These are phyloP conservation scores for Alternaria ventricosa DNA, from an alignment of 2,329 filamentous ascomycete species.

Conservation along the genomic window DNA sequence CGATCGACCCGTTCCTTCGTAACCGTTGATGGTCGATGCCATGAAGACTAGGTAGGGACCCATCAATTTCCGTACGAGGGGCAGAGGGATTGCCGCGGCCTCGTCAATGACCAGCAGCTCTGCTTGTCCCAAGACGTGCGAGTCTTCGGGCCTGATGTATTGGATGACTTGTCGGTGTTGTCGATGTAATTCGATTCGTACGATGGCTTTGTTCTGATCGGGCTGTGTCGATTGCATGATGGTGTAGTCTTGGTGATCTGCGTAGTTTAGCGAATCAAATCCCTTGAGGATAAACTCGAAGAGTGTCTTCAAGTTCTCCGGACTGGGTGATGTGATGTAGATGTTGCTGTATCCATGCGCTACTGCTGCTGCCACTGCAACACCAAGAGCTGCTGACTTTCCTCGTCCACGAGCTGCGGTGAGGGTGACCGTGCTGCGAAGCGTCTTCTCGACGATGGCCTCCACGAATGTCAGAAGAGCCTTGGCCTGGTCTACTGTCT, in stretches of 20 bases:
- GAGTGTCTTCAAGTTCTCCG: slow-evolving; percentile 97
- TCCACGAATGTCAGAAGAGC: slow-evolving; percentile 96
- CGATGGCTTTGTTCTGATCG: slow-evolving; percentile 98
- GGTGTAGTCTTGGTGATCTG: slow-evolving; percentile 95
- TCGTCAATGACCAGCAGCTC: slow-evolving; percentile 97
- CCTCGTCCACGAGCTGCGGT: slow-evolving; percentile 94
- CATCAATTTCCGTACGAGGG: slow-evolving; percentile 90
- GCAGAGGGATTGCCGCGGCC: slow-evolving; percentile 92
- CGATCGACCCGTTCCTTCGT: slow-evolving; percentile 94
- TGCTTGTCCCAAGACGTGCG: slow-evolving; percentile 92
- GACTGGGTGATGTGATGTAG: slow-evolving; percentile 96
- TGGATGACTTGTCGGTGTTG: slow-evolving; percentile 98
- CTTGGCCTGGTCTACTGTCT: slow-evolving; percentile 94
- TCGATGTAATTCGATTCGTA: slow-evolving; percentile 92
- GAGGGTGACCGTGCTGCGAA: slow-evolving; percentile 89
- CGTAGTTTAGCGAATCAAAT: slow-evolving; percentile 91
- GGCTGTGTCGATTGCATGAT: slow-evolving; percentile 98
- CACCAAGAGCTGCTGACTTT: slow-evolving; percentile 94
- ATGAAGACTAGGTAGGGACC: slow-evolving; percentile 98
- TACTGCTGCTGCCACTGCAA: slow-evolving; percentile 91
- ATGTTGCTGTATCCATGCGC: slow-evolving; percentile 99
- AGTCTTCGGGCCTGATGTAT: slow-evolving; percentile 96
- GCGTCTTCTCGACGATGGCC: slow-evolving; percentile 92
- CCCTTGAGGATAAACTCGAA: slow-evolving; percentile 99
- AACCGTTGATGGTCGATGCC: slow-evolving; percentile 98